Conservation (phyloP, 768 basidiomycete species). For the Aureoboletus auriporus region DNA sequence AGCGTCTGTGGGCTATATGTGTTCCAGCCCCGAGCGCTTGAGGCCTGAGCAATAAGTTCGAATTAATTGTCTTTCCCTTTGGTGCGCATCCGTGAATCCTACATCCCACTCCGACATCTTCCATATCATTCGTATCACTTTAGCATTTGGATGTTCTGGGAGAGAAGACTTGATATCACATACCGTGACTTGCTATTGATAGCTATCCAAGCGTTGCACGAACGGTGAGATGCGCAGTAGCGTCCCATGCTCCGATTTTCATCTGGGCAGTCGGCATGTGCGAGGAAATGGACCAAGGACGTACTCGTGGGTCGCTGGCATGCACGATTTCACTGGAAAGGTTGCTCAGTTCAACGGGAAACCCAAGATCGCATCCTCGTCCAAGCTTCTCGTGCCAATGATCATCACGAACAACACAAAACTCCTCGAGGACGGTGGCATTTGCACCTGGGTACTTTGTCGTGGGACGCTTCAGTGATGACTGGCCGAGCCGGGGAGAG, state of each 20-base stretch:
- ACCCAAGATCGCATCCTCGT: conserved; percentile 87
- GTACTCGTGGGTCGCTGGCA: conserved; percentile 72
- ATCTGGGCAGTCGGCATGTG: not conserved
- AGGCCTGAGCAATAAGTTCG: too few species aligned
- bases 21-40: too few species aligned
- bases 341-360: conserved; percentile 95
- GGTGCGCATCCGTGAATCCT: too few species aligned
- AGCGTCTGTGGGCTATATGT: too few species aligned
- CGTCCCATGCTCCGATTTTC: conserved; percentile 60
- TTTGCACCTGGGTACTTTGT: too few species aligned
- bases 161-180: conserved; percentile 95
- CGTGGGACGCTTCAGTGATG: conserved; percentile 30
- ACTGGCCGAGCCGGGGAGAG: conserved; percentile 36
- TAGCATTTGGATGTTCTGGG: conserved; percentile 91
- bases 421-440: too few species aligned
- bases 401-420: too few species aligned
- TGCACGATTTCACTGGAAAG: conserved; percentile 78
- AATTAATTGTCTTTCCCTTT: too few species aligned
- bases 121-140: conserved; percentile 17
- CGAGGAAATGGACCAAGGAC: conserved; percentile 14
- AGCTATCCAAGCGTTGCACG: conserved; percentile 87
- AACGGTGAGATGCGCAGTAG: conserved; percentile 71
- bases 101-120: too few species aligned
- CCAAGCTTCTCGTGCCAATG: conserved; percentile 49
- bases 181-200: conserved; percentile 76